These are phyloP conservation scores for Chondrostereum purpureum DNA, from an alignment of 1,284 basidiomycete species.

Conservation along the genomic window DNA sequence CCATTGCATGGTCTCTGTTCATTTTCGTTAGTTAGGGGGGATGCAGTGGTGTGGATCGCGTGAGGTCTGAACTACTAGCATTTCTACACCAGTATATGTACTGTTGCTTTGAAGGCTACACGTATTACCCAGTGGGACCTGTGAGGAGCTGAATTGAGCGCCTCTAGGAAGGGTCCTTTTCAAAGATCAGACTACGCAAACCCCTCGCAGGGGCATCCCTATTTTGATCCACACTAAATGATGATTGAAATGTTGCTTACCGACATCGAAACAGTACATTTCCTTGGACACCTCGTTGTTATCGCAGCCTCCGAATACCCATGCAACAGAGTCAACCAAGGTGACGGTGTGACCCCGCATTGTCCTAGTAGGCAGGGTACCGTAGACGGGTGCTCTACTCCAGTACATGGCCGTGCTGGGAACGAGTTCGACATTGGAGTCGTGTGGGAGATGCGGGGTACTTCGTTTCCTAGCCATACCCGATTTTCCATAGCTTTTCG, in stretches of 20 bases:
- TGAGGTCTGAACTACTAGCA: too few species aligned
- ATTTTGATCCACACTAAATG: too few species aligned
- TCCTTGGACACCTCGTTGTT: slow-evolving; percentile 64
- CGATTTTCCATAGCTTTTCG: slow-evolving; percentile 8
- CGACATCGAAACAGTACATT: slow-evolving; percentile 82
- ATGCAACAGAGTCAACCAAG: slow-evolving; percentile 75
- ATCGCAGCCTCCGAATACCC: slow-evolving; percentile 88
- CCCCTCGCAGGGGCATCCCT: too few species aligned
- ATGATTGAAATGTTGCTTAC: slow-evolving; percentile 32
- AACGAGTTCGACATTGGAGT: slow-evolving; percentile 46
- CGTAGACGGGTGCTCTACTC: slow-evolving; percentile 79
- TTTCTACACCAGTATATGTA: too few species aligned
- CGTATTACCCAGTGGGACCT: too few species aligned
- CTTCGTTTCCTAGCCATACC: slow-evolving; percentile 28
- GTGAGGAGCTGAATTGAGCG: too few species aligned
- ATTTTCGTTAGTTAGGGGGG: slow-evolving; percentile 2
- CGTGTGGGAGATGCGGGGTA: slow-evolving; percentile 50
- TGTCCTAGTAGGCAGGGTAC: slow-evolving; percentile 62
- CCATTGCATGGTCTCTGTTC: slow-evolving; percentile 86
- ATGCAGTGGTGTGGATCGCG: too few species aligned
- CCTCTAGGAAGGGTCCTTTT: too few species aligned
- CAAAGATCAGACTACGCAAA: too few species aligned
- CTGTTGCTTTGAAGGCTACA: too few species aligned
- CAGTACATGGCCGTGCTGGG: slow-evolving; percentile 76
- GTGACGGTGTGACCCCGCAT: slow-evolving; percentile 84